Evolutionary conservation across 1,139 yeast species (phyloP).

Genomic region (Nakaseomyces kungkrabaensis): DNA sequence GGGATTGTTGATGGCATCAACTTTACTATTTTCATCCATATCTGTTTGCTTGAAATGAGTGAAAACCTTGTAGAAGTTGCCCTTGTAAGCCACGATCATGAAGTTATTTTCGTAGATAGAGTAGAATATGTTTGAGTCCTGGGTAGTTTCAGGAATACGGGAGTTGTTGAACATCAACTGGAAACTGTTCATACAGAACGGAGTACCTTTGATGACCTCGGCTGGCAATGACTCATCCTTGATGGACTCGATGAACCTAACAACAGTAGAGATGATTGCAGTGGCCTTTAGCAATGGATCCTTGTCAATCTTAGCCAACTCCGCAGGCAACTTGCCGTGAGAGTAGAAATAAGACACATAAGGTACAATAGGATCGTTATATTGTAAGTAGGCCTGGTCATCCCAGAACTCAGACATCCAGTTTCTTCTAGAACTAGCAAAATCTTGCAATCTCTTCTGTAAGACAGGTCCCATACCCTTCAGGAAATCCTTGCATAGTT

Average conservation of each 20-base stretch:
- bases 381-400: constrained; percentile 81
- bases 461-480: constrained; percentile 56
- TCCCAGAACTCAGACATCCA: constrained; percentile 96
- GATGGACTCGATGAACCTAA: constrained; percentile 46
- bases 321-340: constrained; percentile 55
- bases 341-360: constrained; percentile 85
- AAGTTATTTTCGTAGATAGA: constrained; percentile 53
- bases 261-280: constrained; percentile 45
- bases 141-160: constrained; percentile 47
- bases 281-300: constrained; percentile 73
- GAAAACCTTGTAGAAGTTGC: constrained; percentile 72
- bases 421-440: constrained; percentile 58
- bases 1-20: constrained; percentile 40
- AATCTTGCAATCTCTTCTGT: constrained; percentile 54
- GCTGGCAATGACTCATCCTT: constrained; percentile 56
- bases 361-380: constrained; percentile 89
- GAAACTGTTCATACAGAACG: constrained; percentile 92
- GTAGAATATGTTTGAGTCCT: constrained; percentile 44
- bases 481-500: constrained; percentile 57
- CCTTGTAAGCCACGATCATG: constrained; percentile 63
- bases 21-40: constrained; percentile 7
- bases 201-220: constrained; percentile 70
- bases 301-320: constrained; percentile 43
- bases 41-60: constrained; percentile 36
- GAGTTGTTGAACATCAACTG: constrained; percentile 85